Evolutionary conservation across 2,329 filamentous ascomycete species (phyloP).

Genomic region (Penicillium digitatum): DNA sequence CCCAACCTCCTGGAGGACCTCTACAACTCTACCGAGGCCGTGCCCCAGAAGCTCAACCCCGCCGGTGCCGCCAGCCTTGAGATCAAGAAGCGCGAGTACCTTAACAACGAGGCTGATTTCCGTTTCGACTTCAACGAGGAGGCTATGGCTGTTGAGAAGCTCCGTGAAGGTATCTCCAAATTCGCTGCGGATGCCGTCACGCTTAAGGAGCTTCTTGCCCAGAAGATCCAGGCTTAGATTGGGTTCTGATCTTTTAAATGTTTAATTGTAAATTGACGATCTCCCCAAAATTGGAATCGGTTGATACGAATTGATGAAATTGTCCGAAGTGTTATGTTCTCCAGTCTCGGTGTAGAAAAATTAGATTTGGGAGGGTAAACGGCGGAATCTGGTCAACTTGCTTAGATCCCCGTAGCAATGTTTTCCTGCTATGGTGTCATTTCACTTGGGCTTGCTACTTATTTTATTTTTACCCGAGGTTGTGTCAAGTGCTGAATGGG

Average conservation of each 20-base stretch:
- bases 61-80: constrained; percentile 61
- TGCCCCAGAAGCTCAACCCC: constrained; percentile 91
- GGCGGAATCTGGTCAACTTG: constrained; percentile 22
- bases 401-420: constrained; percentile 21
- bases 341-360: background rate
- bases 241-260: constrained; percentile 1
- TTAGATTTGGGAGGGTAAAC: constrained; percentile 6
- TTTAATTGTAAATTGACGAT: constrained; percentile 27
- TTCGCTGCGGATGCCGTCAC: constrained; percentile 94
- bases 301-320: constrained; percentile 30
- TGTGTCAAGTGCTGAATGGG: background rate
- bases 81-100: constrained; percentile 85
- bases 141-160: constrained; percentile 98
- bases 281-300: constrained; percentile 24
- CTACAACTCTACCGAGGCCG: constrained; percentile 71
- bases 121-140: constrained; percentile 99
- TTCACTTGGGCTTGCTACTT: background rate
- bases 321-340: constrained; percentile 6
- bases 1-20: constrained; percentile 93
- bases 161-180: constrained; percentile 98
- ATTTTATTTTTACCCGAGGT: background rate
- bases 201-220: constrained; percentile 84
- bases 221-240: constrained; percentile 64
- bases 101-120: constrained; percentile 84
- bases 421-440: background rate